phyloP scores from a whole-genome alignment of 2,329 filamentous ascomycete genomes.

The Colletotrichum zoysiae region DNA sequence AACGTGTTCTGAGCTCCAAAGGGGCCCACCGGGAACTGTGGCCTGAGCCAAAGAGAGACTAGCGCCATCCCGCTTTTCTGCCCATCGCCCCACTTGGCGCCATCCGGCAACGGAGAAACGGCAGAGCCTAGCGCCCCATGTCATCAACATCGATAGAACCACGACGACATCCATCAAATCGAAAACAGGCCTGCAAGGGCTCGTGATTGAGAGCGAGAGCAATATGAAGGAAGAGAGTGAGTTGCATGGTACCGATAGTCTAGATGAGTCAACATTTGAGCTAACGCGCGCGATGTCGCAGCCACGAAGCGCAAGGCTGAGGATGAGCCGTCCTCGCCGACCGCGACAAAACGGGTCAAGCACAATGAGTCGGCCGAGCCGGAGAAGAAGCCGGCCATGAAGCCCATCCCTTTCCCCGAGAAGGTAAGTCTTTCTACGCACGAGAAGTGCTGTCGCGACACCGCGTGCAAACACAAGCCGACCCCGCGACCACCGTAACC shows the following conservation, averaged over 20 bases:
- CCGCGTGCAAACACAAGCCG: neutral
- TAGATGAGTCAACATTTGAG: rapidly evolving
- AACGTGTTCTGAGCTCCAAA: conserved; percentile 42
- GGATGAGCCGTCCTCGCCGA: conserved; percentile 72
- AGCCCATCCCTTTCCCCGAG: conserved; percentile 87
- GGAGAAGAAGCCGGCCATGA: conserved; percentile 66
- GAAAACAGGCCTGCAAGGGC: conserved; percentile 34
- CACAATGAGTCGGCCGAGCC: conserved; percentile 58
- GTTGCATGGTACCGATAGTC: conserved; percentile 21
- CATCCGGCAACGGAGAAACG: conserved; percentile 39
- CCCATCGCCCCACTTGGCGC: conserved; percentile 33
- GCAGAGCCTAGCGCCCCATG: conserved; percentile 38
- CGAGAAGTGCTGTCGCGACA: neutral
- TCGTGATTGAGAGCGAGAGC: conserved; percentile 15
- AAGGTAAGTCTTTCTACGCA: conserved; percentile 67
- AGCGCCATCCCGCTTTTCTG: conserved; percentile 49
- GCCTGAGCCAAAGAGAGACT: conserved; percentile 50
- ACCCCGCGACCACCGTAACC: neutral
- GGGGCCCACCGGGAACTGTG: conserved; percentile 50
- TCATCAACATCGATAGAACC: conserved; percentile 34
- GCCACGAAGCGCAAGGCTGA: conserved; percentile 78
- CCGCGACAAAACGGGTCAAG: conserved; percentile 75
- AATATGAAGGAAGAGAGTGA: conserved; percentile 58
- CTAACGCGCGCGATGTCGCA: conserved; percentile 25
- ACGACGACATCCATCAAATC: conserved; percentile 34